Percentiles rank a stretch among this genome's conserved stretches.
phyloP scores from a whole-genome alignment of 192 early-diverging fungal genomes.

The Backusella australiensis region DNA sequence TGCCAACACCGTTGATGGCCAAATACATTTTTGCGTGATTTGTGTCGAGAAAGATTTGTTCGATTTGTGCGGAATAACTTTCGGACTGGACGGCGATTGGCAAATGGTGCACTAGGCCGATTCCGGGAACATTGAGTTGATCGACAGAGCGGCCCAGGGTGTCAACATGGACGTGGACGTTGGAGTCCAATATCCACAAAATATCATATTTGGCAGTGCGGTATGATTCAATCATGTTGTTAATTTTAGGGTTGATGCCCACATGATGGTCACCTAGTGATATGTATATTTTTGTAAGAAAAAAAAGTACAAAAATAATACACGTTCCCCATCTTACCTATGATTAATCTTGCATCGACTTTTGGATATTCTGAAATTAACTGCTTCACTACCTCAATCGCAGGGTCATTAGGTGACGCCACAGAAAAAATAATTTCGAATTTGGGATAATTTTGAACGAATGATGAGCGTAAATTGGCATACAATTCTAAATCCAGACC shows the following conservation, averaged over 20 bases:
- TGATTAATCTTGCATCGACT: slow-evolving; percentile 71
- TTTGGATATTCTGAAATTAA: slow-evolving; percentile 73
- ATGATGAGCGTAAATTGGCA: slow-evolving; percentile 82
- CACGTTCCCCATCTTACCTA: slow-evolving; percentile 52
- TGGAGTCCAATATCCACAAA: slow-evolving; percentile 95
- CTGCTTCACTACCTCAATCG: slow-evolving; percentile 65
- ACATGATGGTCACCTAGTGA: slow-evolving; percentile 60
- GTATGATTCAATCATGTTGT: slow-evolving; percentile 88
- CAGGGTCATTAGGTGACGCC: slow-evolving; percentile 79
- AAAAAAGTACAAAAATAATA: not conserved
- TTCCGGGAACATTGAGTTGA: slow-evolving; percentile 61
- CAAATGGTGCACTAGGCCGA: slow-evolving; percentile 96
- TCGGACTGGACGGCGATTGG: slow-evolving; percentile 73
- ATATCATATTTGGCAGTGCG: slow-evolving; percentile 77
- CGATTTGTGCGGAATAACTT: slow-evolving; percentile 79
- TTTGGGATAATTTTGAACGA: slow-evolving; percentile 83
- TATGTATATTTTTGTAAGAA: not conserved
- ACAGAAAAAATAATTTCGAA: slow-evolving; percentile 92
- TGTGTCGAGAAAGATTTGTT: slow-evolving; percentile 83
- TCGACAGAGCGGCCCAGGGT: slow-evolving; percentile 83
- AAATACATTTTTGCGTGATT: slow-evolving; percentile 96
- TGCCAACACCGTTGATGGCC: slow-evolving; percentile 83
- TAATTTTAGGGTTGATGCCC: slow-evolving; percentile 96
- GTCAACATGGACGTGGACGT: slow-evolving; percentile 77
- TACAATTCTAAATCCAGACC: slow-evolving; percentile 84